Evolutionary conservation across 2,329 filamentous ascomycete genomes (phyloP), one percentile per base, ranked within the genome.

Genomic region (Salinomyces thailandicus): DNA sequence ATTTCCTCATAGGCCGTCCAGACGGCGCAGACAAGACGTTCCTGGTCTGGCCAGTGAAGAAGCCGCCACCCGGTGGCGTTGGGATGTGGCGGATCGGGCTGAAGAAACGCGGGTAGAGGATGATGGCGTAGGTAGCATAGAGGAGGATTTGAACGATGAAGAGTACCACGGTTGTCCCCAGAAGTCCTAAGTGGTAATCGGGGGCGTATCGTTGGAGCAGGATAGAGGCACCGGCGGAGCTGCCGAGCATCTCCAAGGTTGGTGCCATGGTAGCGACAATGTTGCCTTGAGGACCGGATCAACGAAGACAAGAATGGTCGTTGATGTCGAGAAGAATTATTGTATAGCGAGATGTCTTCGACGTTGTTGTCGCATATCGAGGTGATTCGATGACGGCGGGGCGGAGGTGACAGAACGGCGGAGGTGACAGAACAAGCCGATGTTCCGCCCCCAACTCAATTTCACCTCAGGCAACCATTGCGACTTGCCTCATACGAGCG

Each of bases 61-160:
- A 55, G 29, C 46, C 26, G 34, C 65, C 49, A 49, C 72, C 71
- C 29, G 62, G 50, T 5, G 73, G 71, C 9, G 62, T 58, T 3
- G 75, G 75, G 19, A 81, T 52, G 48, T 75, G 59, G 41, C 72
- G 67, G 31, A 81, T 47, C 2, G 75, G 74, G 26, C 68, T 76
- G 41, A 80, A 61, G 41, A 66, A 72, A 20, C 64, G 58, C 3
- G 76, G 77, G 48, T 75, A 79, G 29, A 81, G 47, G 7, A 77
- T 33, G 0, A 72, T 50, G 4, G 37, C 52, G 57, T 62, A 75
- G 17, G 58, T 45, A 3, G 48, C 48, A 44, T 58, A 62, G 1
- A 51, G 36, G 3, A 60, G 27, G 16, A 63, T 49, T 31, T 61
- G 52, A 1, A 62, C 15, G 6, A 59, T 20, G 43, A 64, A 69